Percentiles rank a stretch among this genome's conserved stretches.
These are phyloP conservation scores for Protomyces lactucae-debilis DNA, from an alignment of 1,139 yeast genomes.

Conservation along the genomic window DNA sequence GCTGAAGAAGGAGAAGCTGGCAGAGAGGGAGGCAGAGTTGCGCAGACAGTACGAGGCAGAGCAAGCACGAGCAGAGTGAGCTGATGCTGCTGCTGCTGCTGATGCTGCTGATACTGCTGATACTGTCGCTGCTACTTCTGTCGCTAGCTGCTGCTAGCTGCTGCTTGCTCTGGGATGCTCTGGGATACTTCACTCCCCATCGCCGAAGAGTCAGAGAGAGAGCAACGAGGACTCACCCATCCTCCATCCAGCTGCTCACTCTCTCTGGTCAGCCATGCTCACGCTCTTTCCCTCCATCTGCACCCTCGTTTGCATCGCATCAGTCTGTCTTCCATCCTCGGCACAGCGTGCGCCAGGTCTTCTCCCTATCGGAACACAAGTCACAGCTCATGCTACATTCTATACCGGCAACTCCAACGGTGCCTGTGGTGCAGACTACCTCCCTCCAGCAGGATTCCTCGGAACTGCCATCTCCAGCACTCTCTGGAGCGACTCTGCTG, in stretches of 20 bases:
- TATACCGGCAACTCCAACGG: not conserved
- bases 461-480: not conserved
- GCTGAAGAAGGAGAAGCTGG: conserved; percentile 17
- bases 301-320: not conserved
- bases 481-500: not conserved
- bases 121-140: too few relatives aligned
- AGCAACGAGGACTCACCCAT: too few relatives aligned
- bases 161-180: too few relatives aligned
- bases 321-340: not conserved
- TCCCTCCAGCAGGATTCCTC: not conserved
- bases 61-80: not conserved
- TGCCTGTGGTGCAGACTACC: not conserved
- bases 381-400: not conserved
- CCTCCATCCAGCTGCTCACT: too few relatives aligned
- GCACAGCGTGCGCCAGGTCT: not conserved
- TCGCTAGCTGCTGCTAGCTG: too few relatives aligned
- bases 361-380: not conserved
- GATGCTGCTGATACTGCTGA: too few relatives aligned
- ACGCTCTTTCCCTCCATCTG: not conserved
- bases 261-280: not conserved
- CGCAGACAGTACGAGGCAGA: conserved; percentile 5
- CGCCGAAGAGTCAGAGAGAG: too few relatives aligned
- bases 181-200: too few relatives aligned
- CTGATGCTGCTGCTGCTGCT: too few relatives aligned
- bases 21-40: conserved; percentile 22